Evolutionary conservation across 495 filamentous ascomycete species (phyloP), one percentile per base, ranked within the genome.

Genomic region (Aspergillus homomorphus): DNA sequence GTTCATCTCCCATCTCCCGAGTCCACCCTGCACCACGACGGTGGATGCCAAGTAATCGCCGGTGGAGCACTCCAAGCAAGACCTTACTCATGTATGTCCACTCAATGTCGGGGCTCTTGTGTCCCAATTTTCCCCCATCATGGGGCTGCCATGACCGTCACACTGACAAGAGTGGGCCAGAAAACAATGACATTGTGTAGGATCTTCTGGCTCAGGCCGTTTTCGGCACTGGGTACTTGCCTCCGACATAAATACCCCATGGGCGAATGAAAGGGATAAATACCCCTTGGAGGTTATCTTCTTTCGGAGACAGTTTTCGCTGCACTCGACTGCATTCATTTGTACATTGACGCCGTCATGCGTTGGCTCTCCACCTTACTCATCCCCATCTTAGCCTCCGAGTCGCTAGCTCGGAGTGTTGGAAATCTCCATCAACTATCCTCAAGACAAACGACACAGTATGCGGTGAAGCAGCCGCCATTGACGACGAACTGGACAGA

Each of bases 401-500:
- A 52, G 49, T 46, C 42, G 0, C 45, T 33, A 22, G 48, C 48
- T 15, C 24, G 48, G 8, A 60, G 58, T 54, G 43, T 51, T 4
- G 23, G 48, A n/a, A 30, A 7, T n/a, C 19, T 18, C 57, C 41
- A 45, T 16, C 48, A 12, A 33, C 51, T 52, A 18, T 16, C 43
- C 14, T 16, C 49, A 0, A 21, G 56, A 2, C 30, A 24, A 10
- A 41, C 54, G 2, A 23, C 26, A 16, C 49, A 56, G 7, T 77
- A 77, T 57, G 58, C 63, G 1, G 54, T 60, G 4, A 70, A 74
- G 42, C 21, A 69, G 41, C 69, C 71, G 8, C 85, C 82, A 0
- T 73, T 88, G 24, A 80, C 79, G 28, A 88, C 85, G 1, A 71
- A 76, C 0, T 88, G 85, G 85, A 88, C 85, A 1, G 75, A 78